Conservation (phyloP, 2,329 filamentous ascomycete species). For the Sporothrix schenckii region DNA sequence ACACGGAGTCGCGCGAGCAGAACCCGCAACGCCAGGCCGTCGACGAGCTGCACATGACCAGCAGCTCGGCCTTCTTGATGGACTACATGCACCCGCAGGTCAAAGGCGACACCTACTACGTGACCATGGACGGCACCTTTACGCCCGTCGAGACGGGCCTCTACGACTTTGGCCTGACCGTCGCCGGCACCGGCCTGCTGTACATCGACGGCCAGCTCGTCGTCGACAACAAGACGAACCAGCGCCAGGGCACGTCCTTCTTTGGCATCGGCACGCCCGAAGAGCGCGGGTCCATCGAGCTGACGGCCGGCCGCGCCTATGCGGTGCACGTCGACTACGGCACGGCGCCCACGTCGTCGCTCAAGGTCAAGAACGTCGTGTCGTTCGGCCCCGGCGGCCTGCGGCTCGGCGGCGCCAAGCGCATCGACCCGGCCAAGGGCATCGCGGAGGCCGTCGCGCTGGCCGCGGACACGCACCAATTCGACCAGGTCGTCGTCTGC, state of each 20-base stretch:
- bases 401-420: constrained; percentile 30
- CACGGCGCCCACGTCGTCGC: constrained; percentile 29
- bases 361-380: constrained; percentile 44
- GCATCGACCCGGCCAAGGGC: constrained; percentile 30
- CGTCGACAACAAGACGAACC: constrained; percentile 43
- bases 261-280: constrained; percentile 43
- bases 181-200: constrained; percentile 43
- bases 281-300: constrained; percentile 39
- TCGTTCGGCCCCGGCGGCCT: constrained; percentile 51
- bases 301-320: constrained; percentile 42
- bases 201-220: constrained; percentile 45
- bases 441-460: constrained; percentile 33
- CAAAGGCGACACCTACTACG: constrained; percentile 44
- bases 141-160: constrained; percentile 40
- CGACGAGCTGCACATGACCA: constrained; percentile 50
- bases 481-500: constrained; percentile 63
- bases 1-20: constrained; percentile 32
- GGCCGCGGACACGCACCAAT: constrained; percentile 48
- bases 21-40: constrained; percentile 18
- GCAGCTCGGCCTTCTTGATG: constrained; percentile 50
- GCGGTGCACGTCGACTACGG: constrained; percentile 40
- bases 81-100: constrained; percentile 53
- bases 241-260: constrained; percentile 42
- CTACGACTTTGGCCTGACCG: constrained; percentile 43
- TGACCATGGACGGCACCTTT: constrained; percentile 44